Conservation (phyloP, 2,329 filamentous ascomycete species). For the Fusarium verticillioides region DNA sequence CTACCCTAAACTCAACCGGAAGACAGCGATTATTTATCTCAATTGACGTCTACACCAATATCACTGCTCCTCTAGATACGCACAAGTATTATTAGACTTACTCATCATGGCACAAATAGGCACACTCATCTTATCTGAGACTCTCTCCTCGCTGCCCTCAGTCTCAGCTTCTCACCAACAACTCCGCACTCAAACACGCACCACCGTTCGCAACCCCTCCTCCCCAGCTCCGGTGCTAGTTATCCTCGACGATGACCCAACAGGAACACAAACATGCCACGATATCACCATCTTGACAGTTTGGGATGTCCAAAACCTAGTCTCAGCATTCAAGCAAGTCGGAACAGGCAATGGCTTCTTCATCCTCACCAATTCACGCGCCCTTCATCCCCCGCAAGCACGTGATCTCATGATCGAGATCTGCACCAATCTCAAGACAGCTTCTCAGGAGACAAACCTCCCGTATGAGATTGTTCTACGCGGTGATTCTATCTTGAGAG, state of each 20-base stretch:
- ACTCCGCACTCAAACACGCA: neutral
- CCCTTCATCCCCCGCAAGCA: conserved; percentile 61
- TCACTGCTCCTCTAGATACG: neutral
- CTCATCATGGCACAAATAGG: neutral
- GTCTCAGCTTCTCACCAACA: accelerated
- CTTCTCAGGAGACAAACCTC: conserved; percentile 52
- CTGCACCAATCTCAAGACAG: conserved; percentile 59
- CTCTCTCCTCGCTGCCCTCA: neutral
- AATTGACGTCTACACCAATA: neutral
- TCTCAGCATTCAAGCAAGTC: neutral
- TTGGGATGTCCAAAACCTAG: neutral
- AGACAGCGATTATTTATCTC: neutral
- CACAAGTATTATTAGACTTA: accelerated
- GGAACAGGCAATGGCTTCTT: conserved; percentile 11
- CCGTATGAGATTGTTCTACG: conserved; percentile 66
- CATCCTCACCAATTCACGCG: conserved; percentile 49
- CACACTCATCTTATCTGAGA: neutral
- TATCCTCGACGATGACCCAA: conserved; percentile 22
- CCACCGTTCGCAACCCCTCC: accelerated
- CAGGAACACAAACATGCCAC: conserved; percentile 18
- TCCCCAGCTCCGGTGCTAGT: neutral
- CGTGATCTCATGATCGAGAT: conserved; percentile 61
- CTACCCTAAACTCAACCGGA: conserved; percentile 10
- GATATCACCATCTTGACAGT: conserved; percentile 7
- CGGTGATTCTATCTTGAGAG: conserved; percentile 66